Evolutionary conservation across 2,329 filamentous ascomycete genomes (phyloP).

Genomic region (Huntiella abstrusa): DNA sequence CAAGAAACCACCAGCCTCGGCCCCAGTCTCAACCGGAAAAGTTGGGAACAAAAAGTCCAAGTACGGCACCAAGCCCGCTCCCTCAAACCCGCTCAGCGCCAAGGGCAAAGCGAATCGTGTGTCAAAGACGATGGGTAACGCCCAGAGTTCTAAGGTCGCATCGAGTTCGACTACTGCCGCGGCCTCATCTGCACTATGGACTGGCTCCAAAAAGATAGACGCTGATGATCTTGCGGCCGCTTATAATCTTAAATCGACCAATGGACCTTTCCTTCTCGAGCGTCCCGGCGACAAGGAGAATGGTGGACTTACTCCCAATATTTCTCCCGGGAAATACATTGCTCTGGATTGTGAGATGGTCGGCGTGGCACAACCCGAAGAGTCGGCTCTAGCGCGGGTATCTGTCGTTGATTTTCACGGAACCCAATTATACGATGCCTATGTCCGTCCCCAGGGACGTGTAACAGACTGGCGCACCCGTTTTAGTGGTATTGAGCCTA

Average conservation of each 20-base stretch:
- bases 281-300: conserved; percentile 37
- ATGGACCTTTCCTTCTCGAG: conserved; percentile 29
- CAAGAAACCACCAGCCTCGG: background rate
- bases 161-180: conserved; percentile 18
- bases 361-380: conserved; percentile 53
- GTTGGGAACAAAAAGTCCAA: no score
- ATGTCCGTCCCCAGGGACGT: conserved; percentile 55
- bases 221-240: conserved; percentile 40
- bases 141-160: conserved; percentile 29
- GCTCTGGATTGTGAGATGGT: conserved; percentile 98
- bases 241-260: conserved; percentile 33
- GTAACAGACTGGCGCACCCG: conserved; percentile 83
- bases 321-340: conserved; percentile 73
- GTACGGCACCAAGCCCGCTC: no score
- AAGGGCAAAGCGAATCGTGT: conserved; percentile 15
- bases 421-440: conserved; percentile 83
- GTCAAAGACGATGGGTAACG: conserved; percentile 32
- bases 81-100: background rate
- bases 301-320: conserved; percentile 38
- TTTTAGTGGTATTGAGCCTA: conserved; percentile 63
- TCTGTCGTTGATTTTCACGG: conserved; percentile 90
- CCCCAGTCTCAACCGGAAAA: conserved; percentile 4
- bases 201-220: conserved; percentile 41
- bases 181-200: conserved; percentile 38
- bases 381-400: conserved; percentile 66